Conservation (phyloP, 192 early-diverging fungal genomes). For the Podila epigama region DNA sequence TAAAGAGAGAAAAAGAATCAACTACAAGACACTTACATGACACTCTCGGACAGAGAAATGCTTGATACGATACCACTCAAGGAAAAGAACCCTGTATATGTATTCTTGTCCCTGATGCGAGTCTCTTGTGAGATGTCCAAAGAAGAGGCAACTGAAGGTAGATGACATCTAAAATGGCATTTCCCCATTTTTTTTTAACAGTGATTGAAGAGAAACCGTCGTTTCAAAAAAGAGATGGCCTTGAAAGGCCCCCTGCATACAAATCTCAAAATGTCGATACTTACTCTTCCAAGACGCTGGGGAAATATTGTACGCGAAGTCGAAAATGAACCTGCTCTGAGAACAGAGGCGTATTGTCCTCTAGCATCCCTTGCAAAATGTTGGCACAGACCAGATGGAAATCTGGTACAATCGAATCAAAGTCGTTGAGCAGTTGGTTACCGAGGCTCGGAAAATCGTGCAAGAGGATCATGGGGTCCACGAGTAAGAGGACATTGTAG, state of each 20-base stretch:
- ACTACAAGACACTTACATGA: slow-evolving; percentile 13
- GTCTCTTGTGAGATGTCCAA: slow-evolving; percentile 7
- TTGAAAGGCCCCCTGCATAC: background rate
- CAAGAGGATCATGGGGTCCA: slow-evolving; percentile 28
- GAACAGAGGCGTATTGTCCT: slow-evolving; percentile 8
- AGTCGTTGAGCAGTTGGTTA: slow-evolving; percentile 12
- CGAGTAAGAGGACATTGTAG: slow-evolving; percentile 4
- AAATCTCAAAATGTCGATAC: background rate
- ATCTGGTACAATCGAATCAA: slow-evolving; percentile 4
- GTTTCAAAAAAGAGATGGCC: background rate
- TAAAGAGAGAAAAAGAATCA: background rate
- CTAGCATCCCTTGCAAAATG: slow-evolving; percentile 33
- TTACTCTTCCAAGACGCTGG: slow-evolving; percentile 14
- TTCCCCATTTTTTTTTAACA: background rate
- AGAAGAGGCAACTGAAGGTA: slow-evolving; percentile 2
- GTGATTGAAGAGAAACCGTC: background rate
- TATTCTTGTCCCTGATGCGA: background rate
- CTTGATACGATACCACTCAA: slow-evolving; percentile 8
- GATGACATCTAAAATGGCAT: slow-evolving; percentile 9
- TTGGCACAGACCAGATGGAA: slow-evolving; percentile 16
- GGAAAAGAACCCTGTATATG: slow-evolving; percentile 11
- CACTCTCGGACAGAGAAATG: slow-evolving; percentile 17
- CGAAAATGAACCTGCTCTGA: slow-evolving; percentile 32
- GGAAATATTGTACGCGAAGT: slow-evolving; percentile 20
- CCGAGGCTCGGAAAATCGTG: slow-evolving; percentile 29